phyloP scores from a whole-genome alignment of 176 grass and related monocot species.

The Urochloa ruziziensis region DNA sequence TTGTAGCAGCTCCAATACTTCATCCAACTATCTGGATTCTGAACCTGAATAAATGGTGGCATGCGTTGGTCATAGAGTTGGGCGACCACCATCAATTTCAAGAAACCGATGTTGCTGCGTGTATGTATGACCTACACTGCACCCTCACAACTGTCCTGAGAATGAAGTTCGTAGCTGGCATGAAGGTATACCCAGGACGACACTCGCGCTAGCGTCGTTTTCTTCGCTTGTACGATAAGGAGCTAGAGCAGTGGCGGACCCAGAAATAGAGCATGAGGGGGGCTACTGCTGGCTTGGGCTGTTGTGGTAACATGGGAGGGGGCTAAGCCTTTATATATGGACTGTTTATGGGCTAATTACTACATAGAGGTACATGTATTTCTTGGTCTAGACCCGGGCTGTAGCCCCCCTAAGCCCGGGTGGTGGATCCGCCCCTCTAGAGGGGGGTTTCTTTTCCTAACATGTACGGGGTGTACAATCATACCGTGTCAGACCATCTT shows the following conservation, averaged over 20 bases:
- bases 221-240: conserved; percentile 4
- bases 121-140: not conserved
- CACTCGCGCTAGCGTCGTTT: no score
- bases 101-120: not conserved
- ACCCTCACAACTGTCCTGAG: not conserved
- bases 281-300: no score
- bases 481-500: conserved; percentile 8
- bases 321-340: no score
- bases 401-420: no score
- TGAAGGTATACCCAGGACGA: not conserved
- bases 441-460: not conserved
- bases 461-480: not conserved
- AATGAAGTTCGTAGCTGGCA: not conserved
- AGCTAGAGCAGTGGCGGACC: no score
- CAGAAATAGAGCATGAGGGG: no score
- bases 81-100: not conserved
- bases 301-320: no score
- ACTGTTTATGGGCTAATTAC: no score
- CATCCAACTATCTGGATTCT: not conserved
- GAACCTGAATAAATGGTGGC: not conserved
- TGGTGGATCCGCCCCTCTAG: no score
- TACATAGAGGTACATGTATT: no score
- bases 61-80: not conserved
- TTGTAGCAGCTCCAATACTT: not conserved
- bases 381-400: no score